phyloP scores from a whole-genome alignment of 768 basidiomycete species.

The Suillus occidentalis region DNA sequence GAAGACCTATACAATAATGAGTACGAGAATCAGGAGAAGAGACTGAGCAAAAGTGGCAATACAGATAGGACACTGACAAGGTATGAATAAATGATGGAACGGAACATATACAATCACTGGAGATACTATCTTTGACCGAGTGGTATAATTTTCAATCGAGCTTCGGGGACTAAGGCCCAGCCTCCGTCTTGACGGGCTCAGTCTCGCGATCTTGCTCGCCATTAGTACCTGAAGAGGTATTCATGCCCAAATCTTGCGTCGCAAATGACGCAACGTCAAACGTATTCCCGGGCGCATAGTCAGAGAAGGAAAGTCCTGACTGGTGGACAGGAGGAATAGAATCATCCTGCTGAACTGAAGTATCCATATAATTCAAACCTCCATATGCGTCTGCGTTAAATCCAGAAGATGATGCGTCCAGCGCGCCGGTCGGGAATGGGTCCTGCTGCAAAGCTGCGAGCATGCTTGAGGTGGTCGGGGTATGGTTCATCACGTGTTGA shows the following conservation, averaged over 20 bases:
- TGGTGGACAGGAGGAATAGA: conserved; percentile 58
- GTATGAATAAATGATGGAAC: conserved; percentile 38
- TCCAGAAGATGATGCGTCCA: conserved; percentile 61
- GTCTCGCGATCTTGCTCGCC: conserved; percentile 64
- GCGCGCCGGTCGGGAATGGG: conserved; percentile 60
- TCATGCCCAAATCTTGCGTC: conserved; percentile 65
- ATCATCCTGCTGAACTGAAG: conserved; percentile 64
- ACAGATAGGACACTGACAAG: conserved; percentile 37
- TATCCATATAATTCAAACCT: conserved; percentile 76
- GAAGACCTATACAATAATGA: conserved; percentile 37
- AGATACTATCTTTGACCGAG: conserved; percentile 28
- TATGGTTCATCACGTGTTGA: conserved; percentile 67
- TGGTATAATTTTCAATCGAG: conserved; percentile 18
- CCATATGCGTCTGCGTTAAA: conserved; percentile 72
- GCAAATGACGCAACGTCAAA: conserved; percentile 75
- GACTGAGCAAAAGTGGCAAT: conserved; percentile 34
- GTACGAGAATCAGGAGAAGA: conserved; percentile 25
- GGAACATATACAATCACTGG: conserved; percentile 29
- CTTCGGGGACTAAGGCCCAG: conserved; percentile 31
- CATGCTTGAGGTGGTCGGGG: conserved; percentile 89
- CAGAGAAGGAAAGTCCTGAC: conserved; percentile 66
- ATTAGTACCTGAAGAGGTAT: conserved; percentile 45
- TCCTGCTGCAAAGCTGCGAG: conserved; percentile 83
- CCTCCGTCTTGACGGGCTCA: conserved; percentile 70
- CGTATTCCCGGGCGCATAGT: conserved; percentile 61